These are phyloP conservation scores for Arctium minus DNA, from an alignment of 129 eudicot genomes.

Conservation along the genomic window DNA sequence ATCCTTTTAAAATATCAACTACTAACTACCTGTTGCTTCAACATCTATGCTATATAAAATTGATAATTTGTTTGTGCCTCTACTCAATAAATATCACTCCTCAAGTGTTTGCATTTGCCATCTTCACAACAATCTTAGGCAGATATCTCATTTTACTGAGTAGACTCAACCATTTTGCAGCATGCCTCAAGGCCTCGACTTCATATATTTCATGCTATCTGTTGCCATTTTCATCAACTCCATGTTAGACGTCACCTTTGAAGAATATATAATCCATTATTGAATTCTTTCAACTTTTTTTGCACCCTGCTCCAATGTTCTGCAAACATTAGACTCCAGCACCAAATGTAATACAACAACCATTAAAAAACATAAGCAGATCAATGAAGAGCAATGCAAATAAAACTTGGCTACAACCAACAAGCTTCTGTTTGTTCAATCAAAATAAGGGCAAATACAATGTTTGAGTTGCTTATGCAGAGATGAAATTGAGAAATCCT, in stretches of 20 bases:
- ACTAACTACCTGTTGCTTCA: slow-evolving; percentile 22
- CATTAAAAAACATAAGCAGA: too few relatives aligned
- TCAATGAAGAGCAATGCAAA: too few relatives aligned
- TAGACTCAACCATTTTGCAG: slow-evolving; percentile 70
- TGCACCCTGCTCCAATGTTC: too few relatives aligned
- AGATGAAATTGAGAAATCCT: too few relatives aligned
- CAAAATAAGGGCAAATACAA: too few relatives aligned
- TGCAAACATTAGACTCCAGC: too few relatives aligned
- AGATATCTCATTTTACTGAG: slow-evolving; percentile 59
- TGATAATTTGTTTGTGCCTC: slow-evolving; percentile 59
- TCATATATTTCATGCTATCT: slow-evolving; percentile 65
- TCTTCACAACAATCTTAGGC: slow-evolving; percentile 52
- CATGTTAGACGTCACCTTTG: slow-evolving; percentile 50
- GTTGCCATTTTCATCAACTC: slow-evolving; percentile 74
- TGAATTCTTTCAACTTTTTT: too few relatives aligned
- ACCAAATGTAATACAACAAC: too few relatives aligned
- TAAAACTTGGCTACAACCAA: too few relatives aligned
- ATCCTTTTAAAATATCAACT: not conserved
- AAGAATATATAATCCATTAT: too few relatives aligned
- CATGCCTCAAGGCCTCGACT: slow-evolving; percentile 59
- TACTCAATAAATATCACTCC: slow-evolving; percentile 47
- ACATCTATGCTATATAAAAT: slow-evolving; percentile 55
- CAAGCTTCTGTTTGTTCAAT: too few relatives aligned
- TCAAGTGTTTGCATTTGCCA: slow-evolving; percentile 69
- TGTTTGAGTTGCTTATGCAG: too few relatives aligned